phyloP scores from a whole-genome alignment of 2,329 filamentous ascomycete genomes.

The Fusarium fracticaudum region DNA sequence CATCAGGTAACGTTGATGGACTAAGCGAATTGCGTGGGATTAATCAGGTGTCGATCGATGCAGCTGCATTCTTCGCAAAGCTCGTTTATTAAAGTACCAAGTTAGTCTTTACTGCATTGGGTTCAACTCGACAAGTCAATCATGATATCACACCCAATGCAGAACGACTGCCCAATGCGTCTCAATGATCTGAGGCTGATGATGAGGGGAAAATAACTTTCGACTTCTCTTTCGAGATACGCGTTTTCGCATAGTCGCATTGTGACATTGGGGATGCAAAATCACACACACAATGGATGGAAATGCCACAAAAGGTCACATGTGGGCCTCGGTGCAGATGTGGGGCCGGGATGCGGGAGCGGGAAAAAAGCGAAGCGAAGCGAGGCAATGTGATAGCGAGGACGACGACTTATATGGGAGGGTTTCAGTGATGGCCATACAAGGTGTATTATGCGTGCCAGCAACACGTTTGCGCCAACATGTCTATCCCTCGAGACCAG shows the following conservation, averaged over 20 bases:
- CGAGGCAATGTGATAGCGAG: not conserved
- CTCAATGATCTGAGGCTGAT: not conserved
- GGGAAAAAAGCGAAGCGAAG: not conserved
- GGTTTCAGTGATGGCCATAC: not conserved
- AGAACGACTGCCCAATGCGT: not conserved
- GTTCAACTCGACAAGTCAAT: not conserved
- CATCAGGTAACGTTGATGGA: not conserved
- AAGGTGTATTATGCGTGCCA: not conserved
- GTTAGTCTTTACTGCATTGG: not conserved
- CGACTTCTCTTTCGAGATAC: not conserved
- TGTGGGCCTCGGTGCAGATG: slow-evolving; percentile 12
- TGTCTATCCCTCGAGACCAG: not conserved
- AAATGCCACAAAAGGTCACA: not conserved
- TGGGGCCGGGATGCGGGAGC: slow-evolving; percentile 32
- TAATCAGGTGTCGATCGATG: slow-evolving; percentile 12
- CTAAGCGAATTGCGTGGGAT: slow-evolving; percentile 17
- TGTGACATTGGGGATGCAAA: not conserved
- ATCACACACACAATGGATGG: not conserved
- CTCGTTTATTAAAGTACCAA: not conserved
- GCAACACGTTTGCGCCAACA: not conserved
- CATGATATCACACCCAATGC: not conserved
- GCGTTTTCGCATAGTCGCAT: slow-evolving; percentile 28
- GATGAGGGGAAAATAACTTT: not conserved
- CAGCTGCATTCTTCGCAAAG: not conserved
- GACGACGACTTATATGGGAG: not conserved